These are phyloP conservation scores for Fraxinus ornus DNA, from an alignment of 305 asterid species.

Conservation along the genomic window DNA sequence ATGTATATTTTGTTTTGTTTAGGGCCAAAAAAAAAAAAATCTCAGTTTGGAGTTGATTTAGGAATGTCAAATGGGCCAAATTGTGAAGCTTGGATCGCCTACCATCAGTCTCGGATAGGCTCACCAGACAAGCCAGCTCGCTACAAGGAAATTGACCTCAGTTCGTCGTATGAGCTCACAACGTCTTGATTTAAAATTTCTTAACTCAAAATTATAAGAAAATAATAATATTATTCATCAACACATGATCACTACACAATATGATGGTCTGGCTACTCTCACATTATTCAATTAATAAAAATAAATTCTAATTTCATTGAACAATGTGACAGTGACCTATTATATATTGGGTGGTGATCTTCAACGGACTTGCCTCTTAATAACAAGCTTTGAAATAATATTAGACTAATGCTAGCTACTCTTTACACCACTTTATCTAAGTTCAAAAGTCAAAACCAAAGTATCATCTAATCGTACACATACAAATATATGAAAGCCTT, in stretches of 20 bases:
- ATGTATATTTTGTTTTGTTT: too few species aligned
- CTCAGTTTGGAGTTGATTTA: background rate
- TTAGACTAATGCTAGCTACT: constrained; percentile 27
- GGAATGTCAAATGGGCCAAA: background rate
- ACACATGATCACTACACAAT: background rate
- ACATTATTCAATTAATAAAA: background rate
- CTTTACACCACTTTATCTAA: constrained; percentile 37
- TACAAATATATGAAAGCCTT: constrained; percentile 28
- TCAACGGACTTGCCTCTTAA: background rate
- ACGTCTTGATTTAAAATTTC: background rate
- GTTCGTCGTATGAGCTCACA: background rate
- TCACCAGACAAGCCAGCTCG: background rate
- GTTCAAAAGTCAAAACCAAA: constrained; percentile 33
- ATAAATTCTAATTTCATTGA: background rate
- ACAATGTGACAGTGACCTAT: background rate
- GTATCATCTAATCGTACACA: constrained; percentile 28
- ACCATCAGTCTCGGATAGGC: background rate
- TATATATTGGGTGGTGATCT: background rate
- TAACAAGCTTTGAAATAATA: background rate
- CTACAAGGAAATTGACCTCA: background rate
- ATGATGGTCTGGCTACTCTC: background rate
- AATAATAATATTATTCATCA: background rate
- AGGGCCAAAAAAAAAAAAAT: too few species aligned
- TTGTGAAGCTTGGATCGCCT: background rate
- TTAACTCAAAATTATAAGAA: background rate